These are phyloP conservation scores for Blastobotrys ciferrii DNA, from an alignment of 1,139 yeast species.

Conservation along the genomic window DNA sequence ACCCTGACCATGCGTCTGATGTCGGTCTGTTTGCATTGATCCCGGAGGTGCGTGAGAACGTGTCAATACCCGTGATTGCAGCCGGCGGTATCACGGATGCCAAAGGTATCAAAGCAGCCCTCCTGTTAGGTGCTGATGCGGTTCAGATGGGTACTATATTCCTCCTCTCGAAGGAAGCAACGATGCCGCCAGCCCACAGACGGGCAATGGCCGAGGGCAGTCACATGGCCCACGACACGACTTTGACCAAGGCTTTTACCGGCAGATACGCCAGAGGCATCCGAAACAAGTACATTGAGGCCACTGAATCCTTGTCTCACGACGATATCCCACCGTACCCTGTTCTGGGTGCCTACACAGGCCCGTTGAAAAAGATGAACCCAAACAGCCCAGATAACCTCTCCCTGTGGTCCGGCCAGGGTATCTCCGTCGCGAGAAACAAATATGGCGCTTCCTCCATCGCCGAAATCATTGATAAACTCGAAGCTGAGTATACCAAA, in stretches of 20 bases:
- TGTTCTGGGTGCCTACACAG: slow-evolving; percentile 22
- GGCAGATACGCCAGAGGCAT: slow-evolving; percentile 24
- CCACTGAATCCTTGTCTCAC: neutral
- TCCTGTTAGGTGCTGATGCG: slow-evolving; percentile 42
- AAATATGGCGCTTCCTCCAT: neutral
- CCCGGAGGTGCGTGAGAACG: slow-evolving; percentile 38
- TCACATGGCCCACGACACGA: slow-evolving; percentile 16
- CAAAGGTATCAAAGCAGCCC: slow-evolving; percentile 32
- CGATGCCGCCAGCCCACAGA: slow-evolving; percentile 14
- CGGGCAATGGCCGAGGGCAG: slow-evolving; percentile 11
- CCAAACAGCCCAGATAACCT: slow-evolving; percentile 15
- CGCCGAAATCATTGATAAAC: neutral
- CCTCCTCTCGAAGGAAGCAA: slow-evolving; percentile 22
- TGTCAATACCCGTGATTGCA: slow-evolving; percentile 45
- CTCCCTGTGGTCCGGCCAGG: slow-evolving; percentile 22
- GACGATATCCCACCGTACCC: slow-evolving; percentile 21
- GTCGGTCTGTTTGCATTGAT: slow-evolving; percentile 35
- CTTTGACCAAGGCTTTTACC: slow-evolving; percentile 22
- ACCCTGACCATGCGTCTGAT: slow-evolving; percentile 14
- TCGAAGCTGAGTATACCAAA: neutral
- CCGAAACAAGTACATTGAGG: slow-evolving; percentile 16
- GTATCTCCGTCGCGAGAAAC: neutral
- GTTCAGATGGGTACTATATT: slow-evolving; percentile 41
- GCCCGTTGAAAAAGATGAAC: slow-evolving; percentile 17
- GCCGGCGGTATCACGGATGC: slow-evolving; percentile 50